These are phyloP conservation scores for Yamadazyma akitaensis DNA, from an alignment of 805 yeast genomes.

Conservation along the genomic window DNA sequence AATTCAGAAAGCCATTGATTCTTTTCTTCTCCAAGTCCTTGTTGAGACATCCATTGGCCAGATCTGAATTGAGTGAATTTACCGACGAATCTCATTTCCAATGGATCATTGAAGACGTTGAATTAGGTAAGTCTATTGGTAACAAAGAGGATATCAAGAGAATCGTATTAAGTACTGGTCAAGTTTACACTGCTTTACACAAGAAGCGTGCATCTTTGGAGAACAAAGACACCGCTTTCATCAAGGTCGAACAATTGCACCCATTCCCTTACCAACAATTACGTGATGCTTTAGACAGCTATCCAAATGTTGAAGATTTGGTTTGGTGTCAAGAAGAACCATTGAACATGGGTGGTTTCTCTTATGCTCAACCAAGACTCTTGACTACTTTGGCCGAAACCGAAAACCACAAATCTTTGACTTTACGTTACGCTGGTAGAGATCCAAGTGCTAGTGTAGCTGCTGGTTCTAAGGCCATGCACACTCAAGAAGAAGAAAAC, in stretches of 20 bases:
- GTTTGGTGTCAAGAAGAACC: constrained; percentile 99
- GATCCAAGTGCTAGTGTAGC: constrained; percentile 98
- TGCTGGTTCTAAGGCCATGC: constrained; percentile 91
- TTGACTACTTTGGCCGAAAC: constrained; percentile 74
- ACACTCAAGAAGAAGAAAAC: constrained; percentile 80
- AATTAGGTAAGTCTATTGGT: constrained; percentile 73
- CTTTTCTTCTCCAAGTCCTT: constrained; percentile 89
- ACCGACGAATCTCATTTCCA: constrained; percentile 89
- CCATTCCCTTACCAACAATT: constrained; percentile 98
- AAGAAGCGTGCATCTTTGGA: constrained; percentile 79
- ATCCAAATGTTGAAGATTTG: constrained; percentile 80
- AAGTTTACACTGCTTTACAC: constrained; percentile 88
- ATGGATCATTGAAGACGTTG: constrained; percentile 93
- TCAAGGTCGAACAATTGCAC: constrained; percentile 90
- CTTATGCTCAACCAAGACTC: constrained; percentile 79
- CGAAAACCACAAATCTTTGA: constrained; percentile 54
- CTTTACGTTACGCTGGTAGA: constrained; percentile 90
- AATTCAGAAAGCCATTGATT: constrained; percentile 89
- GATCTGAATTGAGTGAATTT: constrained; percentile 79
- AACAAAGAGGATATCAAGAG: constrained; percentile 83
- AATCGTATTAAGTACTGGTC: constrained; percentile 83
- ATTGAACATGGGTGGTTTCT: constrained; percentile 91
- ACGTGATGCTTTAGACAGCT: constrained; percentile 75
- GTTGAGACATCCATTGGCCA: constrained; percentile 96
- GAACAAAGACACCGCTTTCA: constrained; percentile 80